A percentile compares a stretch with the other conserved stretches of the same genome.
Conservation (phyloP, 352 stramenopile genomes). For the Globisporangium ultimum region DNA sequence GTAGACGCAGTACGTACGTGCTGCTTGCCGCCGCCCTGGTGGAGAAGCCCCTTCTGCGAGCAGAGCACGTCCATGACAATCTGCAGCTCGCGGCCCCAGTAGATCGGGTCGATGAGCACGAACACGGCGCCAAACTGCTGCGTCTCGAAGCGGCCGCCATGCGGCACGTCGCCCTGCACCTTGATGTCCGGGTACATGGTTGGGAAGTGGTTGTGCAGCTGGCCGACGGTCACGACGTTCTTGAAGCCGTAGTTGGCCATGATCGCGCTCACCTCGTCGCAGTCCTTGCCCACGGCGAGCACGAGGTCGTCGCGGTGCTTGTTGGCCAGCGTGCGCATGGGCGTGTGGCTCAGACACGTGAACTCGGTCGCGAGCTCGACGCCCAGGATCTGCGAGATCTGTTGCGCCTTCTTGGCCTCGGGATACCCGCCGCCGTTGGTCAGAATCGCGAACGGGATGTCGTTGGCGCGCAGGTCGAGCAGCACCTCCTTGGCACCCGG, state of each 20-base stretch:
- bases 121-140: conserved; percentile 45
- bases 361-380: conserved; percentile 42
- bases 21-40: conserved; percentile 29
- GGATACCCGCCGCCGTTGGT: conserved; percentile 82
- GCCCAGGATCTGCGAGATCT: conserved; percentile 69
- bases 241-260: conserved; percentile 83
- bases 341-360: conserved; percentile 81
- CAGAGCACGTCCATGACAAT: conserved; percentile 59
- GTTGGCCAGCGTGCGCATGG: conserved; percentile 62
- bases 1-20: conserved; percentile 8
- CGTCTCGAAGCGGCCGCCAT: conserved; percentile 29
- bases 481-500: conserved; percentile 66
- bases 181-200: conserved; percentile 82
- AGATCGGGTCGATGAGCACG: conserved; percentile 57
- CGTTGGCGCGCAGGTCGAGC: conserved; percentile 49
- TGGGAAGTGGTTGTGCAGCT: conserved; percentile 77
- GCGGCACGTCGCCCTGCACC: conserved; percentile 22
- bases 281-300: conserved; percentile 78
- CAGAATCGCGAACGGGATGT: conserved; percentile 82
- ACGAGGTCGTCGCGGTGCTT: conserved; percentile 75
- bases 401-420: conserved; percentile 68
- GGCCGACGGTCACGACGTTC: conserved; percentile 74
- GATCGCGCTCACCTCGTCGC: conserved; percentile 49
- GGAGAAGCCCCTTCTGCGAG: conserved; percentile 35
- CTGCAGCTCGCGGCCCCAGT: conserved; percentile 55